Conservation (phyloP, 768 basidiomycete species). For the Floccularia luteovirens region DNA sequence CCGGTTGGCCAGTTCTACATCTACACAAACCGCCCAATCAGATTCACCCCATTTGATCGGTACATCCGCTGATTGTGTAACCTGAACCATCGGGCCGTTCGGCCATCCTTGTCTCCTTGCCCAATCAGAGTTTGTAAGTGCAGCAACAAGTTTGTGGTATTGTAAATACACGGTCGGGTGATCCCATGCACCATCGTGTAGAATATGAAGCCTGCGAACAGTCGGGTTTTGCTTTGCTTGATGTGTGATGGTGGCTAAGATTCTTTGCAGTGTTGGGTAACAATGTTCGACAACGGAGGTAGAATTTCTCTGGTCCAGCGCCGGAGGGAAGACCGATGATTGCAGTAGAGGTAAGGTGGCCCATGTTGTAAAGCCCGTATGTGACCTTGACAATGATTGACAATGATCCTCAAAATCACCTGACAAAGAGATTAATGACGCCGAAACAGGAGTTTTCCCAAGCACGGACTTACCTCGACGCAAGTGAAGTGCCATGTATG, state of each 20-base stretch:
- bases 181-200: conserved; percentile 41
- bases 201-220: conserved; percentile 29
- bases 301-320: conserved; percentile 24
- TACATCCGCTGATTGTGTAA: conserved; percentile 33
- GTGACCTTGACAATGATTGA: conserved; percentile 20
- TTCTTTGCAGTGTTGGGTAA: conserved; percentile 31
- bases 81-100: conserved; percentile 30
- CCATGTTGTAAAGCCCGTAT: conserved; percentile 39
- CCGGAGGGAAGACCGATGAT: conserved; percentile 21
- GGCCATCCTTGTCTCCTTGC: conserved; percentile 26
- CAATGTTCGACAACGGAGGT: conserved; percentile 36
- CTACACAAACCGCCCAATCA: conserved; percentile 36
- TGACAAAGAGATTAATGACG: conserved; percentile 9
- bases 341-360: conserved; percentile 32
- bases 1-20: conserved; percentile 35
- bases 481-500: conserved; percentile 40
- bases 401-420: conserved; percentile 39
- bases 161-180: conserved; percentile 36
- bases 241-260: conserved; percentile 28
- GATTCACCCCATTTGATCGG: conserved; percentile 27
- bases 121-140: conserved; percentile 25
- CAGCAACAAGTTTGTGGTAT: conserved; percentile 28
- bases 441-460: too few species aligned
- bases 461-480: conserved; percentile 29
- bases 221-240: conserved; percentile 26